A percentile compares a stretch with the other conserved stretches of the same genome.
These are phyloP conservation scores for Groenewaldozyma salmanticensis DNA, from an alignment of 805 yeast genomes.

Conservation along the genomic window DNA sequence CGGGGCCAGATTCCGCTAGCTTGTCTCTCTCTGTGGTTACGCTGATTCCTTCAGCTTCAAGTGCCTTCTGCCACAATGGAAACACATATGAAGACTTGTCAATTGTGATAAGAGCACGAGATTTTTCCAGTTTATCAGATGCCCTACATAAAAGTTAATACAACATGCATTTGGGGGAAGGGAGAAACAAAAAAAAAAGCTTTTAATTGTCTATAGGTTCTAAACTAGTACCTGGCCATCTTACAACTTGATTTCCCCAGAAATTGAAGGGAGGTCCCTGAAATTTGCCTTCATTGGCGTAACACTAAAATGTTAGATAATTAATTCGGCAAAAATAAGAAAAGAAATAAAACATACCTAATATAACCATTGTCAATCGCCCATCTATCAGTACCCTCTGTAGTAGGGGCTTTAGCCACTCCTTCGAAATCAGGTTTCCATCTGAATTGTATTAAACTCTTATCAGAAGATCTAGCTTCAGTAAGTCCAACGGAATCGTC, in stretches of 20 bases:
- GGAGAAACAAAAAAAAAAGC: too few relatives aligned
- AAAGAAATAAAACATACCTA: too few relatives aligned
- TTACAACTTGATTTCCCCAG: slow-evolving; percentile 1
- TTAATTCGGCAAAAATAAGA: too few relatives aligned
- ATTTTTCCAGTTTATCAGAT: too few relatives aligned
- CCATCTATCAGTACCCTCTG: slow-evolving; percentile 53
- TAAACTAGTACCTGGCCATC: too few relatives aligned
- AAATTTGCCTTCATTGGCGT: slow-evolving; percentile 69
- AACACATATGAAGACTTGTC: slow-evolving; percentile 13
- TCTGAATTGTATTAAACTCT: slow-evolving; percentile 38
- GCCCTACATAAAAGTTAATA: too few relatives aligned
- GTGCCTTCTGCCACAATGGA: slow-evolving; percentile 14
- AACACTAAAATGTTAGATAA: too few relatives aligned
- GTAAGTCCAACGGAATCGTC: slow-evolving; percentile 26
- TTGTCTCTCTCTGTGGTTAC: slow-evolving; percentile 1
- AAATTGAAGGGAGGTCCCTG: slow-evolving; percentile 33
- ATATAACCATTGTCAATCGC: slow-evolving; percentile 55
- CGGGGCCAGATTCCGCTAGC: slow-evolving; percentile 22
- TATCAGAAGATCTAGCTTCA: neutral
- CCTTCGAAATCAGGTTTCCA: slow-evolving; percentile 81
- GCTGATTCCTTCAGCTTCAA: slow-evolving; percentile 6
- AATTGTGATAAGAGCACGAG: slow-evolving; percentile 3
- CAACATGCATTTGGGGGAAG: too few relatives aligned
- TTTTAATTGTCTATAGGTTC: too few relatives aligned
- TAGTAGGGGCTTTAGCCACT: slow-evolving; percentile 41